These are phyloP conservation scores for Rutstroemia sp. DNA, from an alignment of 2,329 filamentous ascomycete genomes.

Conservation along the genomic window DNA sequence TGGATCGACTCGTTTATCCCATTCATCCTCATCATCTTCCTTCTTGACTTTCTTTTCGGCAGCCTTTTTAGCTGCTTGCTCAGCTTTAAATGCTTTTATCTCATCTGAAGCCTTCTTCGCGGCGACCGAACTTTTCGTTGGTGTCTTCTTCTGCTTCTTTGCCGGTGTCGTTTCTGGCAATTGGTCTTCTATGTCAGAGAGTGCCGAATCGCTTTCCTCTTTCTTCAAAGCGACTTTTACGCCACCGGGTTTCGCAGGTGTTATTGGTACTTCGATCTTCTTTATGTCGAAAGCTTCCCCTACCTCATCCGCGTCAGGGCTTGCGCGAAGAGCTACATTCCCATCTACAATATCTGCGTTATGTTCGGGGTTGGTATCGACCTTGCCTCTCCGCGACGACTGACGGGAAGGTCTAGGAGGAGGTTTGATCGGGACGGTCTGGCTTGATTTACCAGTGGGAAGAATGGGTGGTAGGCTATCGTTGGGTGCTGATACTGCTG, in stretches of 20 bases:
- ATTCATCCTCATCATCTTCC: conserved; percentile 22
- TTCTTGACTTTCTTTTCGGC: conserved; percentile 22
- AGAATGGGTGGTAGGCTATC: conserved; percentile 9
- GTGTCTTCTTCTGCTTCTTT: conserved; percentile 24
- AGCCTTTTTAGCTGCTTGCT: conserved; percentile 26
- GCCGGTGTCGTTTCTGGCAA: conserved; percentile 5
- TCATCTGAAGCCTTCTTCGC: conserved; percentile 29
- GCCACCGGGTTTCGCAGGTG: conserved; percentile 9
- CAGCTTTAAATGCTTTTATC: conserved; percentile 27
- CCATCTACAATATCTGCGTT: conserved; percentile 27
- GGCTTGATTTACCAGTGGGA: not conserved
- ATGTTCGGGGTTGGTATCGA: conserved; percentile 27
- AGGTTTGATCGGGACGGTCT: conserved; percentile 3
- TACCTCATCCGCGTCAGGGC: conserved; percentile 26
- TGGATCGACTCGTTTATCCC: conserved; percentile 23
- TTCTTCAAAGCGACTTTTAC: conserved; percentile 8
- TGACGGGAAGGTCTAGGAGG: conserved; percentile 16
- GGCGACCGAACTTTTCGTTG: conserved; percentile 27
- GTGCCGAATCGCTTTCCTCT: conserved; percentile 17
- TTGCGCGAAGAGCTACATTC: conserved; percentile 26
- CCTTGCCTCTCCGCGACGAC: conserved; percentile 16
- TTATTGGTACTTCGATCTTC: conserved; percentile 10
- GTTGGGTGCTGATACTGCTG: not conserved
- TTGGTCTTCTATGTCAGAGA: conserved; percentile 15
- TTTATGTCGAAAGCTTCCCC: conserved; percentile 22